phyloP scores from a whole-genome alignment of 164 flowering plant genomes.

The Umbellularia californica region DNA sequence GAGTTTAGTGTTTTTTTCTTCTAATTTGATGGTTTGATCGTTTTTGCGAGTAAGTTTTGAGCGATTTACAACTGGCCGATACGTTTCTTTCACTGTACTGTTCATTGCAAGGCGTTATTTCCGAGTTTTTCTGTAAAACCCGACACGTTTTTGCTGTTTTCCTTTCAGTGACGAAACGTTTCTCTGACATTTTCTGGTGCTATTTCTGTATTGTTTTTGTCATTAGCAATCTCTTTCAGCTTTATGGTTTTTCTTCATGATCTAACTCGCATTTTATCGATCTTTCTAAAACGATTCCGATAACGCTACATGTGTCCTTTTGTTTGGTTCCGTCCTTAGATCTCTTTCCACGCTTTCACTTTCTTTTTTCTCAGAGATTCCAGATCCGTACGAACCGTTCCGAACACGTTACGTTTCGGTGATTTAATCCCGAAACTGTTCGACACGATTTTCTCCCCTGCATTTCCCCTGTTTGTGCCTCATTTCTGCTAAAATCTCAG shows the following conservation, averaged over 20 bases:
- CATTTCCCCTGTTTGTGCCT: too few relatives aligned
- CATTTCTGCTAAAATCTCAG: too few relatives aligned
- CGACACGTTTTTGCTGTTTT: not conserved
- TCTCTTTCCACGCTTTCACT: not conserved
- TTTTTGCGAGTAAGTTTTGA: too few relatives aligned
- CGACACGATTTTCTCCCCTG: not conserved
- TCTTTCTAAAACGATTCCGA: not conserved
- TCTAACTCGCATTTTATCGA: not conserved
- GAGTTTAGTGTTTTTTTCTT: too few relatives aligned
- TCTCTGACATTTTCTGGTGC: slow-evolving; percentile 3
- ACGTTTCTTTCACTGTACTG: too few relatives aligned
- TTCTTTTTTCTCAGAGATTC: too few relatives aligned
- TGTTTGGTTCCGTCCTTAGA: not conserved
- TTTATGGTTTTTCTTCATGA: not conserved
- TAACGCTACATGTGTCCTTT: not conserved
- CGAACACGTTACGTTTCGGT: too few relatives aligned
- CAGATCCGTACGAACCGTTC: too few relatives aligned
- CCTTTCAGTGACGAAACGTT: not conserved
- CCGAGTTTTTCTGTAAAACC: not conserved
- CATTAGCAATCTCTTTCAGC: not conserved
- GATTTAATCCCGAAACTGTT: not conserved
- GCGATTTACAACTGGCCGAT: too few relatives aligned
- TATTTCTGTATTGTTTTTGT: slow-evolving; percentile 3
- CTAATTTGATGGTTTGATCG: too few relatives aligned
- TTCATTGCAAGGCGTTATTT: not conserved